Conservation (phyloP, 352 stramenopile genomes). For the Phytophthora macrochlamydospora region DNA sequence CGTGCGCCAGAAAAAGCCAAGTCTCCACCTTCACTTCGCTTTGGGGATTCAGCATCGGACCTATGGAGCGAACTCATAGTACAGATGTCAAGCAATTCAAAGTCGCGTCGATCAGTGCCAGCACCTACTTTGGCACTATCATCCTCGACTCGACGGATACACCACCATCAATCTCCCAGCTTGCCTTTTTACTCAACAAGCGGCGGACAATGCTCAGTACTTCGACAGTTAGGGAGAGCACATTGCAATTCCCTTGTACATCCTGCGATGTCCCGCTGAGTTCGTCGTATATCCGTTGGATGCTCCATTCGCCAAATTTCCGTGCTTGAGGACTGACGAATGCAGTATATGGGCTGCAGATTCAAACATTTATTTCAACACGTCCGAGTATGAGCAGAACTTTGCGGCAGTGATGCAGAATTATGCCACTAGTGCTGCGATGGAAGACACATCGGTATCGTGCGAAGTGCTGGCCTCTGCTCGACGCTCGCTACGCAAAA, state of each 20-base stretch:
- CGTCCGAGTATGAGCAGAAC: constrained; percentile 40
- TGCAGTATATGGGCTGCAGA: constrained; percentile 10
- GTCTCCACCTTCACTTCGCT: constrained; percentile 34
- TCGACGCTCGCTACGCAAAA: constrained; percentile 17
- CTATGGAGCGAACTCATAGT: constrained; percentile 29
- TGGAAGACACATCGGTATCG: constrained; percentile 3
- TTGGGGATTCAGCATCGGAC: constrained; percentile 24
- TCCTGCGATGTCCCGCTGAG: constrained; percentile 45
- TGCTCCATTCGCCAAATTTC: constrained; percentile 11
- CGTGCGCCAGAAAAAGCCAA: constrained; percentile 8
- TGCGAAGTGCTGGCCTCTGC: constrained; percentile 16
- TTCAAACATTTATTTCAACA: constrained; percentile 45
- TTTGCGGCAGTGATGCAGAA: constrained; percentile 33
- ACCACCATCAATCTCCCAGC: constrained; percentile 17
- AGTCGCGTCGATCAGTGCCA: constrained; percentile 7
- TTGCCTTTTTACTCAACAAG: constrained; percentile 6
- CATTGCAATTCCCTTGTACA: constrained; percentile 36
- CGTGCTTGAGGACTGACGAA: neutral
- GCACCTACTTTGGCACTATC: constrained; percentile 4
- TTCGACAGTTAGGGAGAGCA: constrained; percentile 32
- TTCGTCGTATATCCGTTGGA: constrained; percentile 39
- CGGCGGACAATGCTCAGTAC: constrained; percentile 15
- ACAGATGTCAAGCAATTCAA: neutral
- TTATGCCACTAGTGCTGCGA: constrained; percentile 21
- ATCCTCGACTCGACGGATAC: constrained; percentile 28